Conservation (phyloP, 768 basidiomycete genomes). For the Termitomyces sp. region DNA sequence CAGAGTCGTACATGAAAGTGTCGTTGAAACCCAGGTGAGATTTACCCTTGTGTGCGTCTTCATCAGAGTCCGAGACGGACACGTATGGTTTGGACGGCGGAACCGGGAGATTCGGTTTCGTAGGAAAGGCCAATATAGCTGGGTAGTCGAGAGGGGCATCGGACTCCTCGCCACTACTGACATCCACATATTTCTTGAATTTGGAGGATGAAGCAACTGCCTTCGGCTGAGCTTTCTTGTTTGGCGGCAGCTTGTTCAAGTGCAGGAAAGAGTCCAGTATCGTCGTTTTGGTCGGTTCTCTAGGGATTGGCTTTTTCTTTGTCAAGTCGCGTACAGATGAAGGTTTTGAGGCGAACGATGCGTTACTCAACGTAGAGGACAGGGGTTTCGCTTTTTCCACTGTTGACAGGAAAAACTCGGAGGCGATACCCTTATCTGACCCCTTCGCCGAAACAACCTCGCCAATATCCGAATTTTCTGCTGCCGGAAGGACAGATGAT, state of each 20-base stretch:
- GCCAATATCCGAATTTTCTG: not conserved
- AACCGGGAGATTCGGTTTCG: slow-evolving; percentile 9
- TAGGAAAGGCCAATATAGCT: slow-evolving; percentile 6
- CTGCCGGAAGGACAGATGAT: not conserved
- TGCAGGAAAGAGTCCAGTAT: not conserved
- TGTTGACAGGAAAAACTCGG: not conserved
- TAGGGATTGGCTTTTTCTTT: slow-evolving; percentile 2
- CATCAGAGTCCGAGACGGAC: slow-evolving; percentile 10
- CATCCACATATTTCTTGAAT: not conserved
- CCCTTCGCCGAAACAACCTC: not conserved
- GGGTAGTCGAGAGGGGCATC: not conserved
- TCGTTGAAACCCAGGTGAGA: not conserved
- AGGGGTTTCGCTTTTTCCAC: not conserved
- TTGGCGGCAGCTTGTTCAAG: not conserved
- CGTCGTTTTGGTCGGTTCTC: not conserved
- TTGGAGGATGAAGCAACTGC: not conserved
- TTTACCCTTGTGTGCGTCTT: not conserved
- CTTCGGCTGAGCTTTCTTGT: not conserved
- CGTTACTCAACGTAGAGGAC: not conserved
- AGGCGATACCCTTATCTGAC: not conserved
- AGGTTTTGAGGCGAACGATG: not conserved
- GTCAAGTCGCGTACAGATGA: slow-evolving; percentile 4
- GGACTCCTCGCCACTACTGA: slow-evolving; percentile 2
- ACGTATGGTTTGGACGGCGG: not conserved
- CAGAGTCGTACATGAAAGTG: slow-evolving; percentile 12